Percentiles rank a stretch among this genome's conserved stretches.
phyloP scores from a whole-genome alignment of 768 basidiomycete genomes.

The Phylloporus sp. region DNA sequence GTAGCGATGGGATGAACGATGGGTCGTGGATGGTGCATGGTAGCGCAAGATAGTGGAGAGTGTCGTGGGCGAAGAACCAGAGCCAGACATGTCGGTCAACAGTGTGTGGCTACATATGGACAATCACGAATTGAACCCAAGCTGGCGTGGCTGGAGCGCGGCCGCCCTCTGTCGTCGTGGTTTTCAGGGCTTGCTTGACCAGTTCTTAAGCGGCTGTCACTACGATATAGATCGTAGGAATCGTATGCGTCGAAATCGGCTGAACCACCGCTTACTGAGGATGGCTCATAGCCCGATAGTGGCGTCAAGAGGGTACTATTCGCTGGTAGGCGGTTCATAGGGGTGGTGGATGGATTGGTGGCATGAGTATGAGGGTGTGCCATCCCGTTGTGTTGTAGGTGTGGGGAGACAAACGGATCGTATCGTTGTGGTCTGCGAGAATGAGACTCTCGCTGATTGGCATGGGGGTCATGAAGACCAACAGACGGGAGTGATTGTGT shows the following conservation, averaged over 20 bases:
- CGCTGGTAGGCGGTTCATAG: constrained; percentile 45
- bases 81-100: not conserved
- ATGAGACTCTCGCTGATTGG: constrained; percentile 17
- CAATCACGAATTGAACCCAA: constrained; percentile 9
- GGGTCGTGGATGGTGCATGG: constrained; percentile 2
- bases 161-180: constrained; percentile 22
- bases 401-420: constrained; percentile 16
- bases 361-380: constrained; percentile 24
- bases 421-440: constrained; percentile 28
- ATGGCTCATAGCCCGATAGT: constrained; percentile 51
- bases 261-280: constrained; percentile 28
- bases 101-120: not conserved
- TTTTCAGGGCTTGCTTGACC: constrained; percentile 32
- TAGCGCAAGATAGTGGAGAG: constrained; percentile 1
- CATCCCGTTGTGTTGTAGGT: constrained; percentile 12
- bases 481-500: constrained; percentile 12
- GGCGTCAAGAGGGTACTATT: constrained; percentile 70
- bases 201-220: constrained; percentile 37
- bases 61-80: not conserved
- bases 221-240: constrained; percentile 37
- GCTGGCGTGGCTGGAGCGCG: constrained; percentile 17
- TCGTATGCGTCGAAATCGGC: constrained; percentile 17
- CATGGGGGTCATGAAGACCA: constrained; percentile 13
- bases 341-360: constrained; percentile 14
- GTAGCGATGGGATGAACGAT: too few relatives aligned